Evolutionary conservation across 2,329 filamentous ascomycete genomes (phyloP).

Genomic region (Cladosporium sp.): DNA sequence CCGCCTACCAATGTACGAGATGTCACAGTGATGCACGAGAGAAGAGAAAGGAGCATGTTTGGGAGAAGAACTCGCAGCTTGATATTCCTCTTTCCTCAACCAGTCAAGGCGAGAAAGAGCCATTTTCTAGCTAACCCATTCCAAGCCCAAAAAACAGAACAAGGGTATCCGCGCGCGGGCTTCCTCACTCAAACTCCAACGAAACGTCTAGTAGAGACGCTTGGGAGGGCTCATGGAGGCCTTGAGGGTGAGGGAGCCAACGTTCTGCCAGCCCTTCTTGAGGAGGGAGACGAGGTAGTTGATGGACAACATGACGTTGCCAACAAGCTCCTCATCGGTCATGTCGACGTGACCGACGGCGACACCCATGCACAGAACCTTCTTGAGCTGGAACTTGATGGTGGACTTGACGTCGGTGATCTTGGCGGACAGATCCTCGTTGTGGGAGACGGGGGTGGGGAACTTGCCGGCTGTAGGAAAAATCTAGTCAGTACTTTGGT

Average conservation of each 20-base stretch:
- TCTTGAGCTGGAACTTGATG: conserved; percentile 99
- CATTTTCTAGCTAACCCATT: conserved; percentile 24
- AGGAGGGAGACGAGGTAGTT: conserved; percentile 99
- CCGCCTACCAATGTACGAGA: too few relatives aligned
- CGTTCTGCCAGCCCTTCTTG: conserved; percentile 99
- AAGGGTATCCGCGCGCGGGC: conserved; percentile 7
- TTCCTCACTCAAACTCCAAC: conserved; percentile 12
- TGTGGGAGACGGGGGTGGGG: conserved; percentile 96
- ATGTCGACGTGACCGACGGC: conserved; percentile 98
- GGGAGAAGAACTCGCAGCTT: conserved; percentile 11
- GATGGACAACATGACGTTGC: conserved; percentile 99
- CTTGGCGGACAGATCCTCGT: conserved; percentile 88
- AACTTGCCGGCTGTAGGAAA: conserved; percentile 83
- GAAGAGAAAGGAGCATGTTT: not conserved
- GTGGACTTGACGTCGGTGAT: conserved; percentile 99
- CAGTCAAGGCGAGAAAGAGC: conserved; percentile 28
- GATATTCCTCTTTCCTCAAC: conserved; percentile 19
- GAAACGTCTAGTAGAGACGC: conserved; percentile 77
- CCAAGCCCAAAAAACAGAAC: conserved; percentile 11
- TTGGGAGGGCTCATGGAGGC: conserved; percentile 98
- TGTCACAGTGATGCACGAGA: too few relatives aligned
- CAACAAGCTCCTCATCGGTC: conserved; percentile 90
- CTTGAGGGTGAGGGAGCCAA: conserved; percentile 99
- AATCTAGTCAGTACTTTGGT: conserved; percentile 26
- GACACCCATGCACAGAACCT: conserved; percentile 99